phyloP scores from a whole-genome alignment of 1,284 basidiomycete genomes.

The Fomitopsis betulina region DNA sequence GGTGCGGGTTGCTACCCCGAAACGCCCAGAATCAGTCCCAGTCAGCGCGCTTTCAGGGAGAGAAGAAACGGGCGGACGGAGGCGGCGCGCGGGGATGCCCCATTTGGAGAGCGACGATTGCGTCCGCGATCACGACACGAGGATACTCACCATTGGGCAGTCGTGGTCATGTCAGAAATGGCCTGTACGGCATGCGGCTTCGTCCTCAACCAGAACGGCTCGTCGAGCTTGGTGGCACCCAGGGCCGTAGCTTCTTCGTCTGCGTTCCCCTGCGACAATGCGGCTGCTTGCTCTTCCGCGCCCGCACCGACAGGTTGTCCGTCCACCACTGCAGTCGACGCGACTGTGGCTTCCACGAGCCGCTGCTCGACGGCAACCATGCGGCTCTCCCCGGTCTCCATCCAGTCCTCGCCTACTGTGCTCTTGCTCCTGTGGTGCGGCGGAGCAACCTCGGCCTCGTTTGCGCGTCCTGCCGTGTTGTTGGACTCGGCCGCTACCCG shows the following conservation, averaged over 20 bases:
- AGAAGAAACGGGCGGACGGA: neutral
- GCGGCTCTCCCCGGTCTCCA: constrained; percentile 21
- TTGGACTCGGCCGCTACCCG: neutral
- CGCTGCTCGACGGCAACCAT: constrained; percentile 9
- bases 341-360: neutral
- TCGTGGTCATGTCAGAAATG: constrained; percentile 34
- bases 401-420: constrained; percentile 19
- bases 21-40: neutral
- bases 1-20: constrained; percentile 34
- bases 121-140: neutral
- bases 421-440: constrained; percentile 5
- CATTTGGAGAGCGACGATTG: neutral
- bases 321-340: neutral
- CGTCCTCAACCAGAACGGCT: constrained; percentile 27
- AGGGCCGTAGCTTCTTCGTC: neutral
- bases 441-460: neutral
- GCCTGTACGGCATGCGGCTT: constrained; percentile 17
- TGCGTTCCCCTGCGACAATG: neutral
- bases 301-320: neutral
- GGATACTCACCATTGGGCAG: constrained; percentile 40
- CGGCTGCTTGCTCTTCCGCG: neutral
- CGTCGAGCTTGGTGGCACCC: constrained; percentile 2
- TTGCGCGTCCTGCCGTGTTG: neutral
- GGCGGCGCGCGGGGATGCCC: neutral
- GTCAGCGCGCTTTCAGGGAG: neutral